A percentile compares a stretch with the other conserved stretches of the same genome.
Evolutionary conservation across 768 basidiomycete species (phyloP).

Genomic region (Cystobasidium onofrii): DNA sequence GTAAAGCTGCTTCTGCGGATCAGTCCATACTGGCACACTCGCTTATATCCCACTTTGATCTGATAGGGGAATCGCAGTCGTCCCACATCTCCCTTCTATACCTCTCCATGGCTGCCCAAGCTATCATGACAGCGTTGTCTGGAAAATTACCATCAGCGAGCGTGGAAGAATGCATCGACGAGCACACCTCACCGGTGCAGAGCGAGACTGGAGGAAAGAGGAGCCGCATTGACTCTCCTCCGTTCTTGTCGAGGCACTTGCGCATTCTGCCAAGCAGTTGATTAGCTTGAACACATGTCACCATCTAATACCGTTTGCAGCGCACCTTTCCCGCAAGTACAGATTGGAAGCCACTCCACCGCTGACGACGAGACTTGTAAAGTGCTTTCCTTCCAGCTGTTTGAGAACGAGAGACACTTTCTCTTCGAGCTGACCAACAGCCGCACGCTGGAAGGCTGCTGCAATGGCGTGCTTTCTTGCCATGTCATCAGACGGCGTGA

Average conservation of each 20-base stretch:
- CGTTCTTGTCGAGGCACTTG: constrained; percentile 37
- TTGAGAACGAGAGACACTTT: constrained; percentile 59
- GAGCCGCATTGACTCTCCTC: constrained; percentile 47
- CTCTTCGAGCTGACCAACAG: constrained; percentile 62
- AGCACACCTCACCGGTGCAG: constrained; percentile 63
- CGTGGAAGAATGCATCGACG: not conserved
- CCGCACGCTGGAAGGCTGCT: constrained; percentile 63
- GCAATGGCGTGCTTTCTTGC: constrained; percentile 47
- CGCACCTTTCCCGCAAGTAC: constrained; percentile 59
- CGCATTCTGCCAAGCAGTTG: constrained; percentile 37
- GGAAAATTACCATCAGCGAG: not conserved
- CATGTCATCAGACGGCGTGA: not conserved
- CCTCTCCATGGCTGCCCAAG: constrained; percentile 77
- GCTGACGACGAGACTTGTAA: constrained; percentile 66
- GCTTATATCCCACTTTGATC: constrained; percentile 73
- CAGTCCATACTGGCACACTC: constrained; percentile 44
- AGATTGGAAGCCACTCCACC: constrained; percentile 89
- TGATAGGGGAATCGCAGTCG: constrained; percentile 56
- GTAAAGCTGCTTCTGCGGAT: too few species aligned
- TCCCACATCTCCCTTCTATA: constrained; percentile 57
- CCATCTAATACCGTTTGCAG: not conserved
- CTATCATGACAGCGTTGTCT: constrained; percentile 98
- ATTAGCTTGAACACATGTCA: too few species aligned
- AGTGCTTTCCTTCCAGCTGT: constrained; percentile 43
- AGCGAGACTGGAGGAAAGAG: constrained; percentile 67